phyloP scores from a whole-genome alignment of 2,329 filamentous ascomycete genomes.

The Sporothrix dimorphospora region DNA sequence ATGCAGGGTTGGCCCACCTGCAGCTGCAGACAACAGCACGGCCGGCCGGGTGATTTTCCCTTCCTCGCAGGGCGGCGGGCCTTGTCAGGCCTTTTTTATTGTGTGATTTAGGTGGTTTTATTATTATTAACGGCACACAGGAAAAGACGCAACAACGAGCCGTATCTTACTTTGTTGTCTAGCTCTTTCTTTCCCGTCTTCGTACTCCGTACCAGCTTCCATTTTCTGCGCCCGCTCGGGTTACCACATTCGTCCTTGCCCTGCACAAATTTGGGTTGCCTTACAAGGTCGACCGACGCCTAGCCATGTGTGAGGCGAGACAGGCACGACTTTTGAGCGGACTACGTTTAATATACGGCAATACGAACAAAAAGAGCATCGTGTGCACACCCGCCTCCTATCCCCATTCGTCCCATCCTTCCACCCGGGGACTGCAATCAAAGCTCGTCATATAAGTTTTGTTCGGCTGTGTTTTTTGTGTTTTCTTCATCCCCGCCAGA shows the following conservation, averaged over 20 bases:
- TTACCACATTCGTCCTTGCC: constrained; percentile 21
- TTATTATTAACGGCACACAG: not conserved
- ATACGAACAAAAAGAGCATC: not conserved
- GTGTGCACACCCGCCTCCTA: not conserved
- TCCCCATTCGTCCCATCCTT: constrained; percentile 11
- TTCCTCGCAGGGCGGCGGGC: constrained; percentile 20
- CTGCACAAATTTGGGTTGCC: constrained; percentile 7
- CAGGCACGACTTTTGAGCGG: not conserved
- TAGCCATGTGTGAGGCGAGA: constrained; percentile 12
- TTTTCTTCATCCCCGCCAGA: not conserved
- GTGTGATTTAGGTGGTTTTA: not conserved
- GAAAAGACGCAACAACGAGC: not conserved
- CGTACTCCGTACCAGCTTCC: not conserved
- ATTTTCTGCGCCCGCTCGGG: constrained; percentile 8
- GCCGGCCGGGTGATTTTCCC: constrained; percentile 7
- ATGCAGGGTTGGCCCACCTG: constrained; percentile 15
- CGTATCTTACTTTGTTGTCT: not conserved
- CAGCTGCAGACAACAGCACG: constrained; percentile 17
- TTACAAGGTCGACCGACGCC: constrained; percentile 22
- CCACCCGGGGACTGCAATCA: not conserved
- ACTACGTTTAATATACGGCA: not conserved
- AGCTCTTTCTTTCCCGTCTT: too few species aligned
- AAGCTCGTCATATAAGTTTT: not conserved
- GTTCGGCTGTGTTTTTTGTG: not conserved
- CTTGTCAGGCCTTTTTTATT: not conserved